Percentiles rank a stretch among this genome's conserved stretches.
These are phyloP conservation scores for Globisporangium yorkense DNA, from an alignment of 352 stramenopile species.

Conservation along the genomic window DNA sequence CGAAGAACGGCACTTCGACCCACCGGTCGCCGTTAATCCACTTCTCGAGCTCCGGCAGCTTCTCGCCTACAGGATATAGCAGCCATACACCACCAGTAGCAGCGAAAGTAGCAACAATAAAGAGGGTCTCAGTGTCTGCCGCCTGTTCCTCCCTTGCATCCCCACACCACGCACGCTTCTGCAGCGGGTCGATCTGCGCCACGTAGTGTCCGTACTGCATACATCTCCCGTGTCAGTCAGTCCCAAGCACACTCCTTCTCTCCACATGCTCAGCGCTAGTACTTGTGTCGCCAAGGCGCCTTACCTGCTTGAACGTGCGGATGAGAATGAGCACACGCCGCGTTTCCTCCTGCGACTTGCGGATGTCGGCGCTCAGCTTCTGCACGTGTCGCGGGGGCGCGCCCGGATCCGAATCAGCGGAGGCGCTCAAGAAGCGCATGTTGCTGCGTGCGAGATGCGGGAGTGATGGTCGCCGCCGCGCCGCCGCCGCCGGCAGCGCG, in stretches of 20 bases:
- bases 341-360: constrained; percentile 82
- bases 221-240: neutral
- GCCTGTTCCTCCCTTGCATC: neutral
- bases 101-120: neutral
- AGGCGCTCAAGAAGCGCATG: neutral
- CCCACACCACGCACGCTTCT: constrained; percentile 41
- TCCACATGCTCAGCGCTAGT: neutral
- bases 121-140: neutral
- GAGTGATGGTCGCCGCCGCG: too few species aligned
- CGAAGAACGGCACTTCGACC: constrained; percentile 83
- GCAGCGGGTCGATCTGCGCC: constrained; percentile 83
- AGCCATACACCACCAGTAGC: too few species aligned
- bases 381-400: constrained; percentile 24
- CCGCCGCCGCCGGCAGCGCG: too few species aligned
- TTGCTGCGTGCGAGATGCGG: neutral
- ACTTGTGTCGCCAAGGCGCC: neutral
- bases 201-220: constrained; percentile 79
- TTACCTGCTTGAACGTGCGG: constrained; percentile 82
- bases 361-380: constrained; percentile 70
- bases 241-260: neutral
- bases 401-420: neutral
- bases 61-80: constrained; percentile 37
- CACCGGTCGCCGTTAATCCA: constrained; percentile 81
- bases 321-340: constrained; percentile 77
- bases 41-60: constrained; percentile 77